Evolutionary conservation across 1,284 basidiomycete genomes (phyloP).

Genomic region (Waitea zeae): DNA sequence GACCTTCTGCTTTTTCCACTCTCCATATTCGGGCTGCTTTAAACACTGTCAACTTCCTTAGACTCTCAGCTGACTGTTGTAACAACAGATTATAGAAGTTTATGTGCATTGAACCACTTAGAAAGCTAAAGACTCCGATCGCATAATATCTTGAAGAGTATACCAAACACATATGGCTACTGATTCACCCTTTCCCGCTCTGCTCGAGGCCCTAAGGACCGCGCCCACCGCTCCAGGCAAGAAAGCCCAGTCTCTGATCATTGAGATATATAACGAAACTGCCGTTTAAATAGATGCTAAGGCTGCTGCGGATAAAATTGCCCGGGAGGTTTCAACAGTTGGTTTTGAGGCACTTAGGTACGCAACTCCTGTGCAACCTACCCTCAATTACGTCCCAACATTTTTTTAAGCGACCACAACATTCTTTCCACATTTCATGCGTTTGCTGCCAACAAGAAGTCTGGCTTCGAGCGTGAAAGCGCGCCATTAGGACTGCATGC

Average conservation of each 20-base stretch:
- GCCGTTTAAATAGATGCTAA: conserved; percentile 40
- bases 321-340: conserved; percentile 45
- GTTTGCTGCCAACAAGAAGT: conserved; percentile 81
- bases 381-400: conserved; percentile 6
- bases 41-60: background rate
- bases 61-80: background rate
- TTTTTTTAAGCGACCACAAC: conserved; percentile 33
- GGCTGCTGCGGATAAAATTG: conserved; percentile 61
- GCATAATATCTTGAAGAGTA: background rate
- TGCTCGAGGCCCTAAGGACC: conserved; percentile 44
- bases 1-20: too few relatives aligned
- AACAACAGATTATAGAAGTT: background rate
- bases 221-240: conserved; percentile 61
- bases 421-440: conserved; percentile 48
- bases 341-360: conserved; percentile 50
- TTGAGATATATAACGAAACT: conserved; percentile 3
- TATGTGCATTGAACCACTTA: background rate
- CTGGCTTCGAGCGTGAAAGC: conserved; percentile 84
- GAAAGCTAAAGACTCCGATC: background rate
- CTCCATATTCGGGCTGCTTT: background rate
- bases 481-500: conserved; percentile 78
- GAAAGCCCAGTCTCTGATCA: conserved; percentile 9
- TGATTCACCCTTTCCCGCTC: conserved; percentile 21
- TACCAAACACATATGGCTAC: background rate
- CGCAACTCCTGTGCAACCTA: too few relatives aligned